Conservation (phyloP, 495 filamentous ascomycete species). For the Penicillium turbatum region DNA sequence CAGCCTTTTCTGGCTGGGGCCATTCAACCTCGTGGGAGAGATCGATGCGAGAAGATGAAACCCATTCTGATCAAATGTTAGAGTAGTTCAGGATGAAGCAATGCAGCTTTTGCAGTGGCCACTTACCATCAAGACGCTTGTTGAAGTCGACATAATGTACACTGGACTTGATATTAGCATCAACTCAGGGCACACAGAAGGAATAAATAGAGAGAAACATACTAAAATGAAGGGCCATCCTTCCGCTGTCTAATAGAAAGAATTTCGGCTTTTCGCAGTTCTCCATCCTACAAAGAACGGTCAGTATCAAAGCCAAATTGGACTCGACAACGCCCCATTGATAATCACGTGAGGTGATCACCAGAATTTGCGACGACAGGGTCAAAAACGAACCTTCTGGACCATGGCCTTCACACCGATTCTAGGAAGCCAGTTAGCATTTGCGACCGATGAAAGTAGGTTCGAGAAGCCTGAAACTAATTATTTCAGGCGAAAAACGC, state of each 20-base stretch:
- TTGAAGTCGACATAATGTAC: slow-evolving; percentile 99
- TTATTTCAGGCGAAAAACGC: not conserved
- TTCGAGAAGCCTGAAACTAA: not conserved
- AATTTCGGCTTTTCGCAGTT: slow-evolving; percentile 87
- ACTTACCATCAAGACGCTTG: slow-evolving; percentile 81
- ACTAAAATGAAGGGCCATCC: slow-evolving; percentile 80
- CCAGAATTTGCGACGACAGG: slow-evolving; percentile 15
- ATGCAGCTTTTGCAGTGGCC: not conserved
- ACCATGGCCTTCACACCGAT: slow-evolving; percentile 71
- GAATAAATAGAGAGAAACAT: slow-evolving; percentile 17
- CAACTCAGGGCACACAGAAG: not conserved
- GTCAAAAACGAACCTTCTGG: slow-evolving; percentile 52
- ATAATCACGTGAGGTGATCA: slow-evolving; percentile 37
- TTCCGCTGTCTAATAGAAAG: slow-evolving; percentile 81
- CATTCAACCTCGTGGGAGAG: slow-evolving; percentile 73
- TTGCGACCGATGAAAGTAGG: slow-evolving; percentile 43
- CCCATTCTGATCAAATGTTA: slow-evolving; percentile 68
- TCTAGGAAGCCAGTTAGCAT: slow-evolving; percentile 46
- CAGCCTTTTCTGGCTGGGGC: slow-evolving; percentile 65
- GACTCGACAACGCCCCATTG: not conserved
- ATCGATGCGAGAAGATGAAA: slow-evolving; percentile 74
- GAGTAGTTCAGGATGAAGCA: not conserved
- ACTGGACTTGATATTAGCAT: slow-evolving; percentile 34
- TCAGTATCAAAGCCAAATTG: slow-evolving; percentile 11
- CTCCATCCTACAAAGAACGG: slow-evolving; percentile 58